Evolutionary conservation across 2,329 filamentous ascomycete species (phyloP).

Genomic region (Ampelomyces quisqualis): DNA sequence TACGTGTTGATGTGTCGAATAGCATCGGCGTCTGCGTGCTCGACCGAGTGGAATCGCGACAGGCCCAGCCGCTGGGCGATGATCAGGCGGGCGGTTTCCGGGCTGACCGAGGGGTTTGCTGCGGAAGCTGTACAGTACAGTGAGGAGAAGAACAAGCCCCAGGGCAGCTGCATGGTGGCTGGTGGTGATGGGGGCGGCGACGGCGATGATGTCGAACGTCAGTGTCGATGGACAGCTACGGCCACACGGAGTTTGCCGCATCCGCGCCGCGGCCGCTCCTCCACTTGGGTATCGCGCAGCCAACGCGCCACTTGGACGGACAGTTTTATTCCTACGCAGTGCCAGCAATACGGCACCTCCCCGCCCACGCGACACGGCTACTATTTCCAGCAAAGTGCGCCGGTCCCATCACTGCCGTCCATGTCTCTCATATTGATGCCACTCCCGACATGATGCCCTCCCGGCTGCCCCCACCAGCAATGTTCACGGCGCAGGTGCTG

Average conservation of each 20-base stretch:
- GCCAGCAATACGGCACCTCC: too few relatives aligned
- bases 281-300: constrained; percentile 2
- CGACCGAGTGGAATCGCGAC: constrained; percentile 51
- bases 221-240: constrained; percentile 18
- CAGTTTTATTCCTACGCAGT: neutral
- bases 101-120: constrained; percentile 37
- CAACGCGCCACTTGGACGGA: neutral
- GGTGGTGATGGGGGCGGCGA: constrained; percentile 24
- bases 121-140: constrained; percentile 42
- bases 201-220: constrained; percentile 29
- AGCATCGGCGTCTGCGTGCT: constrained; percentile 44
- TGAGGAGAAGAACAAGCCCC: constrained; percentile 44
- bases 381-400: neutral
- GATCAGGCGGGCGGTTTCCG: constrained; percentile 52
- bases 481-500: constrained; percentile 43
- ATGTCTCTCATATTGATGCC: too few relatives aligned
- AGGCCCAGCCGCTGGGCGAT: constrained; percentile 54
- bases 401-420: constrained; percentile 2
- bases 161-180: constrained; percentile 50
- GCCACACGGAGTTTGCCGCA: constrained; percentile 18
- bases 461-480: constrained; percentile 25
- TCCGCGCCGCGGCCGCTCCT: constrained; percentile 6
- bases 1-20: constrained; percentile 51
- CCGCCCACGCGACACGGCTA: neutral
- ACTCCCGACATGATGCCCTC: constrained; percentile 15